Base-by-base conservation (phyloP, 164 flowering plant species). In the Annona squamosa region DNA sequence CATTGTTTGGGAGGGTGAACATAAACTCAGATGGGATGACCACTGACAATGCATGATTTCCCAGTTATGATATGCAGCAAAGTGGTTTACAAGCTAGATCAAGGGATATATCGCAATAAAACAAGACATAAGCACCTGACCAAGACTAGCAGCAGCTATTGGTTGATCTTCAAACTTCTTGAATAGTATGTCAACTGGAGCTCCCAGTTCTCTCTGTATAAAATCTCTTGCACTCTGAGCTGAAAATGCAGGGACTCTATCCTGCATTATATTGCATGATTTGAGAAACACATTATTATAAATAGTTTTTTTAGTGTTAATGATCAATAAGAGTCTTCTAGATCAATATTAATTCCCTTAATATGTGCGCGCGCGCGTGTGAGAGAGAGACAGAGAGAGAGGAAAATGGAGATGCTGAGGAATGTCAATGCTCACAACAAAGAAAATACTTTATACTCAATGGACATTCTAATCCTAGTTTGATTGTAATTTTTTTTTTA, bases 71-170 rank as follows among this genome's bases (percentile, higher is more conserved):
- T 26, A 26, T 26, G 37, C 37, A 1, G 37, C 37, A 26, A 10
- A 52, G 3, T 52, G 10, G 13, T 52, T 67, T 67, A 1, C 43
- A 6, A 19, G 67, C 67, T 64, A 64, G 19, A 7, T 4, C 10
- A 41, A 65, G 17, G 48, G 5, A 42, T 66, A 66, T 66, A 66
- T 66, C 16, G 43, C 48, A 42, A 9, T 66, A 42, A 42, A 66
- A 43, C 43, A 46, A 66, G 43, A 4, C 74, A 72, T 73, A 82
- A 81, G 80, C 86, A 94, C 99, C 99, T 95, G 99, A 78, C 99
- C 99, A 86, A 95, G 98, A 85, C 99, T 95, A 77, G 99, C 99
- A 62, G 99, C 98, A 76, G 99, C 99, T 75, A 95, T 90, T 47
- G 99, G 99, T 69, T 63, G 86, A 72, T 91, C 98, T 77, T 93